Evolutionary conservation across 2,329 filamentous ascomycete species (phyloP).

Genomic region (Kalmusia sp.): DNA sequence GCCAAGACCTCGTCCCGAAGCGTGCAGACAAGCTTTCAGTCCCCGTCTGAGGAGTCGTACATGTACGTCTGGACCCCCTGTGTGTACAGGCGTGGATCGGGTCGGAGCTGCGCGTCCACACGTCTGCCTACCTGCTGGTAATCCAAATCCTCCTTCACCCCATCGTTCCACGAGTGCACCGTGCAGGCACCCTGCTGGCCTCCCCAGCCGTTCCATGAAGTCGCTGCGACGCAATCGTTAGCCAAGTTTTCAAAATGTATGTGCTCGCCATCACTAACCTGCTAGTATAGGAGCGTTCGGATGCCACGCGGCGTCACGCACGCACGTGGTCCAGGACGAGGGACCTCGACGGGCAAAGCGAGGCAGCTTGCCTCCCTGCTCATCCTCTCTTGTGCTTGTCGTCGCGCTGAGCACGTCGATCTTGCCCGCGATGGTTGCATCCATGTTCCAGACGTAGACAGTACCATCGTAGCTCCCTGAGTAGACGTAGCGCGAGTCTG

Average conservation of each 20-base stretch:
- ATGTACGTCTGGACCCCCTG: conserved; percentile 29
- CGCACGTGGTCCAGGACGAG: conserved; percentile 82
- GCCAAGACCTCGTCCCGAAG: too few species aligned
- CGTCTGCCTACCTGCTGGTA: conserved; percentile 43
- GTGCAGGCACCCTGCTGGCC: conserved; percentile 77
- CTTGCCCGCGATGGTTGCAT: conserved; percentile 79
- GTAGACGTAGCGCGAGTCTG: conserved; percentile 91
- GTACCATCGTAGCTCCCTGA: conserved; percentile 88
- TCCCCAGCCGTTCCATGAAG: conserved; percentile 81
- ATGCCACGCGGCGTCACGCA: conserved; percentile 91
- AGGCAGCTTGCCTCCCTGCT: too few species aligned
- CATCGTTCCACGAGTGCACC: conserved; percentile 79
- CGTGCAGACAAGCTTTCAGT: too few species aligned
- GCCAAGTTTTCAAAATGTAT: conserved; percentile 4
- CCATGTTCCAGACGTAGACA: conserved; percentile 91
- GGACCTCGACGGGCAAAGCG: too few species aligned
- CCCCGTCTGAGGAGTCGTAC: conserved; percentile 25
- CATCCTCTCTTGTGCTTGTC: conserved; percentile 63
- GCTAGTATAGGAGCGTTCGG: conserved; percentile 82
- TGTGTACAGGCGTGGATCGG: conserved; percentile 46
- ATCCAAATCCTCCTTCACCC: conserved; percentile 66
- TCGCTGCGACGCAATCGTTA: conserved; percentile 62
- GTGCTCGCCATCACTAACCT: conserved; percentile 51
- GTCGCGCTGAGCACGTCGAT: conserved; percentile 82
- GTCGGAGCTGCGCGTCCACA: conserved; percentile 45